Percentiles rank a stretch among this genome's conserved stretches.
Conservation (phyloP, 805 yeast genomes). For the Ogataea trehaloabstinens region DNA sequence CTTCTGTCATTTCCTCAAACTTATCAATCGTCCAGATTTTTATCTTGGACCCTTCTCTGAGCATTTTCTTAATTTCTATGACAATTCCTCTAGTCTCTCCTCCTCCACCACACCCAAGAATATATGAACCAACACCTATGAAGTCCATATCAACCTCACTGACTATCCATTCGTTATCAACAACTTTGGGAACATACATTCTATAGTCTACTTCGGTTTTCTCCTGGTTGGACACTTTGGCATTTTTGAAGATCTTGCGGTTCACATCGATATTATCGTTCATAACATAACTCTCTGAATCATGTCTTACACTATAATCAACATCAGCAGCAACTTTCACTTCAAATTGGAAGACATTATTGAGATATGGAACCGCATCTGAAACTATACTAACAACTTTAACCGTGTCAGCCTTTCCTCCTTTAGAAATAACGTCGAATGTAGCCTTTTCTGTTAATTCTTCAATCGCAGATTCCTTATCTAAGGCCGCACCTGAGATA, state of each 20-base stretch:
- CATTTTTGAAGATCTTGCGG: constrained; percentile 12
- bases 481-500: constrained; percentile 4
- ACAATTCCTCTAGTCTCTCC: constrained; percentile 42
- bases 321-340: constrained; percentile 45
- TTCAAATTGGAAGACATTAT: constrained; percentile 32
- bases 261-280: constrained; percentile 1
- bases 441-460: constrained; percentile 19
- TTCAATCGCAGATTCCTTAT: constrained; percentile 16
- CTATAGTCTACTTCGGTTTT: constrained; percentile 20
- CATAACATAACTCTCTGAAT: not conserved
- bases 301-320: constrained; percentile 30
- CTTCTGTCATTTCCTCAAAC: constrained; percentile 17
- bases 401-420: constrained; percentile 26
- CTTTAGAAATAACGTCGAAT: constrained; percentile 20
- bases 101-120: constrained; percentile 53
- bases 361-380: constrained; percentile 34
- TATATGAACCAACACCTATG: constrained; percentile 40
- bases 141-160: constrained; percentile 42
- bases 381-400: constrained; percentile 23
- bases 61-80: constrained; percentile 31
- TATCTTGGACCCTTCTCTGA: constrained; percentile 34
- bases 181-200: constrained; percentile 32
- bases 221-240: constrained; percentile 4
- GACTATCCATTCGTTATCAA: constrained; percentile 36
- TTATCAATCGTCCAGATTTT: constrained; percentile 26